phyloP scores from a whole-genome alignment of 208 protist genomes.

The Trypanosoma platydactyli region DNA sequence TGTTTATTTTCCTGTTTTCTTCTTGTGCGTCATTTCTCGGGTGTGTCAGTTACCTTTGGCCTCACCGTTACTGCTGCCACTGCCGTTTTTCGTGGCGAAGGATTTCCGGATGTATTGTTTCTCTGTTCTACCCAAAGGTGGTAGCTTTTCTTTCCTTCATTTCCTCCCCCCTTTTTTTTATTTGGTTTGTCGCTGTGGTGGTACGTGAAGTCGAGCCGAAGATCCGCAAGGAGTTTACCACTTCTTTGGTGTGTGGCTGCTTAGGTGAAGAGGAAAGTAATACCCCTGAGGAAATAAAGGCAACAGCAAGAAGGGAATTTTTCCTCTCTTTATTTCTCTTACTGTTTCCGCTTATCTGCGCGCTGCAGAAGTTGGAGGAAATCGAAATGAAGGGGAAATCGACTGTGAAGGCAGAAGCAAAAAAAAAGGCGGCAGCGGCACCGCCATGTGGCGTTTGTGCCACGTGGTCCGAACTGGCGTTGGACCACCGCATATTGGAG shows the following conservation, averaged over 20 bases:
- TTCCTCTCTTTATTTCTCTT: slow-evolving; percentile 5
- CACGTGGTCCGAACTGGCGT: slow-evolving; percentile 77
- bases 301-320: not conserved
- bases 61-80: no score
- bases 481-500: slow-evolving; percentile 82
- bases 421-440: slow-evolving; percentile 4
- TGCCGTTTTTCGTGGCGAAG: no score
- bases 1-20: not conserved
- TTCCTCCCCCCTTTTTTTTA: slow-evolving; percentile 1
- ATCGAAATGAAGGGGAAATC: not conserved
- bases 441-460: slow-evolving; percentile 28
- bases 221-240: not conserved
- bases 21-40: not conserved
- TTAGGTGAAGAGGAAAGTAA: not conserved
- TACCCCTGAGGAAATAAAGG: slow-evolving; percentile 3
- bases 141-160: not conserved
- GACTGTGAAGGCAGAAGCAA: not conserved
- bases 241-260: not conserved
- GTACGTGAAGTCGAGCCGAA: no score
- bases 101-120: no score
- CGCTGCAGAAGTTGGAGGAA: not conserved
- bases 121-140: no score
- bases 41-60: no score
- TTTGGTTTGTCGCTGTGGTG: not conserved
- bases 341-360: not conserved